Evolutionary conservation across 352 stramenopile species (phyloP), one percentile per base, ranked within the genome.

Genomic region (Phytophthora pisi): DNA sequence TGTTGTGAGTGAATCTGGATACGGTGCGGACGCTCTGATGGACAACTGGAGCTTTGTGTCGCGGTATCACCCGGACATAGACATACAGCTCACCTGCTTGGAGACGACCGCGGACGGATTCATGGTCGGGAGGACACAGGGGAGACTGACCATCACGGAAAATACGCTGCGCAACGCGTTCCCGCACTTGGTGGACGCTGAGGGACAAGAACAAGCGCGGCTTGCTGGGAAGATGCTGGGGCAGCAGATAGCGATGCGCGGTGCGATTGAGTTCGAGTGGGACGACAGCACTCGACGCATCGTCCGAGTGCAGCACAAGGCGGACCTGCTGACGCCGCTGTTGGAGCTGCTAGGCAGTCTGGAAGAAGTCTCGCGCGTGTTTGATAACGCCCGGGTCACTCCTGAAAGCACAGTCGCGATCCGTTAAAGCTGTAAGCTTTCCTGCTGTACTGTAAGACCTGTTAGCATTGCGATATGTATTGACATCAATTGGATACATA

Each of bases 61-160:
- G 2, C 49, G 28, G 18, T 52, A 51, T 11, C 63, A 70, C 15
- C 36, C 57, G 2, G 63, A 70, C 16, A 57, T 70, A 38, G 43
- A 65, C 11, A 15, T 65, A 11, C 26, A 70, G 7, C 40, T 65
- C 4, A 18, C 51, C 30, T 51, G 28, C 2, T 43, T 65, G 28
- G 55, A 70, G 30, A 54, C 51, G 4, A n/a, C 11, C 7, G 47
- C 15, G 31, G 61, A 59, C 1, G 63, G 50, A 3, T 59, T 51
- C 10, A 38, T 70, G 18, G 36, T 65, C 30, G 63, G 53, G 3
- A 65, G 8, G 36, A 60, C 47, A 1, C 9, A 42, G 3, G 36
- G 51, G 5, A 64, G 55, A 42, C 49, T 70, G 18, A 65, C 55
- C 1, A 52, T 70, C 28, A 70, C 49, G 3, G 63, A 60, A 56